Percentiles rank a stretch among this genome's conserved stretches.
phyloP scores from a whole-genome alignment of 2,329 filamentous ascomycete species.

The Penicillium sclerotiorum region DNA sequence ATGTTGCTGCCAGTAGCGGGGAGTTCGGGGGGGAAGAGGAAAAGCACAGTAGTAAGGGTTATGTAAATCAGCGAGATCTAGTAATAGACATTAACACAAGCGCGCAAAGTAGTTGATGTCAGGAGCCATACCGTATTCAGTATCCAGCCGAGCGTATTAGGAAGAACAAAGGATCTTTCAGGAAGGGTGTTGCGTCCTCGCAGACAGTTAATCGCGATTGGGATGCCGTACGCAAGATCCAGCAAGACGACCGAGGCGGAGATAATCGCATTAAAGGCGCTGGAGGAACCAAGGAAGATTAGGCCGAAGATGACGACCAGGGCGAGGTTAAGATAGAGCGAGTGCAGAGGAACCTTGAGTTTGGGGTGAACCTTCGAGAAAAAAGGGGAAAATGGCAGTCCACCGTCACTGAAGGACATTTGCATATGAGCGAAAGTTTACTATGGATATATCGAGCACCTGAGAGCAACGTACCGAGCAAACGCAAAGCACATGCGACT shows the following conservation, averaged over 20 bases:
- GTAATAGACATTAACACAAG: conserved; percentile 25
- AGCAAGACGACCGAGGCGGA: conserved; percentile 72
- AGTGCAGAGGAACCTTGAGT: conserved; percentile 67
- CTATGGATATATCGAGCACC: background rate
- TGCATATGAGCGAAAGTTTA: conserved; percentile 2
- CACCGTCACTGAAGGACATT: conserved; percentile 57
- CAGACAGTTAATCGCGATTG: conserved; percentile 68
- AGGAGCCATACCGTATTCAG: conserved; percentile 54
- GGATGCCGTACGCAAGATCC: conserved; percentile 73
- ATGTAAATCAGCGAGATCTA: conserved; percentile 64
- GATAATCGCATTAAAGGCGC: conserved; percentile 72
- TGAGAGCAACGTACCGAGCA: conserved; percentile 25
- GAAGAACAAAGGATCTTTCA: conserved; percentile 60
- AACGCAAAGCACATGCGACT: conserved; percentile 42
- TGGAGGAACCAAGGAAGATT: conserved; percentile 68
- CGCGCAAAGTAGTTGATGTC: background rate
- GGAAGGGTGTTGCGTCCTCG: conserved; percentile 68
- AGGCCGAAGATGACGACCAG: conserved; percentile 69
- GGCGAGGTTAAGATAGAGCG: conserved; percentile 61
- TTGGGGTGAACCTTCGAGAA: conserved; percentile 64
- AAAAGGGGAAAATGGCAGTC: conserved; percentile 62
- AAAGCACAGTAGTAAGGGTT: conserved; percentile 71
- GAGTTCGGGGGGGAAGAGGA: conserved; percentile 70
- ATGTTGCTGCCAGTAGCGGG: conserved; percentile 69
- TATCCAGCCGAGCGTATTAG: conserved; percentile 59